phyloP scores from a whole-genome alignment of 2,329 filamentous ascomycete genomes.

The Apiospora saccharicola region DNA sequence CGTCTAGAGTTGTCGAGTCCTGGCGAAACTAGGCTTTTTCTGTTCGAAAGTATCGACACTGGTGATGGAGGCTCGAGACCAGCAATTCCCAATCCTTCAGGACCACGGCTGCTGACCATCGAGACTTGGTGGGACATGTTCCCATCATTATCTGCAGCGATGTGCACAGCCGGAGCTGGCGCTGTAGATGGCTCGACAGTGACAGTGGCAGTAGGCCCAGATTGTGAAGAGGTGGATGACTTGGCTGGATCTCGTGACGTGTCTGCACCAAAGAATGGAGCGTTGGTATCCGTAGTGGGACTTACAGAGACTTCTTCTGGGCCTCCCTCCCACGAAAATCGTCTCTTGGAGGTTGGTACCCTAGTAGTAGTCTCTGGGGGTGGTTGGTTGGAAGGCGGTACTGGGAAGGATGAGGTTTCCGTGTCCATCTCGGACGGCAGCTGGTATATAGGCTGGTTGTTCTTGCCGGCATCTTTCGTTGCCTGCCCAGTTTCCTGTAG shows the following conservation, averaged over 20 bases:
- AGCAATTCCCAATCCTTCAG: conserved; percentile 37
- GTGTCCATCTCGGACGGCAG: neutral
- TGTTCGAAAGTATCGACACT: conserved; percentile 47
- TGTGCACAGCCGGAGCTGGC: conserved; percentile 28
- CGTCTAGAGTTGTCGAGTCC: conserved; percentile 29
- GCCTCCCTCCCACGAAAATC: conserved; percentile 54
- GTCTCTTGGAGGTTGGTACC: conserved; percentile 30
- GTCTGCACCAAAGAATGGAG: conserved; percentile 1
- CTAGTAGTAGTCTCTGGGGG: conserved; percentile 28
- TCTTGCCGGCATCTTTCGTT: conserved; percentile 32
- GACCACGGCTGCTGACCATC: conserved; percentile 44
- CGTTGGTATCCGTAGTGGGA: conserved; percentile 29
- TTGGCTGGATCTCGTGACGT: conserved; percentile 11
- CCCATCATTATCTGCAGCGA: conserved; percentile 27
- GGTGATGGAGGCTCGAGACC: conserved; percentile 53
- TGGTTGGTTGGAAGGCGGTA: conserved; percentile 19
- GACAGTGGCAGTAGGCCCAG: neutral
- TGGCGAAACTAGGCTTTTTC: conserved; percentile 33
- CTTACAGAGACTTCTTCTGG: conserved; percentile 34
- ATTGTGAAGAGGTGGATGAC: neutral
- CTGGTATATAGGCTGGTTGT: neutral
- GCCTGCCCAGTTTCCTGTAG: conserved; percentile 39
- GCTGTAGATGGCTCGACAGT: conserved; percentile 15
- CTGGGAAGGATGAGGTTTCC: neutral
- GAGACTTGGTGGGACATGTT: conserved; percentile 47